These are phyloP conservation scores for Chrysanthemum seticuspe DNA, from an alignment of 129 eudicot species.

Conservation along the genomic window DNA sequence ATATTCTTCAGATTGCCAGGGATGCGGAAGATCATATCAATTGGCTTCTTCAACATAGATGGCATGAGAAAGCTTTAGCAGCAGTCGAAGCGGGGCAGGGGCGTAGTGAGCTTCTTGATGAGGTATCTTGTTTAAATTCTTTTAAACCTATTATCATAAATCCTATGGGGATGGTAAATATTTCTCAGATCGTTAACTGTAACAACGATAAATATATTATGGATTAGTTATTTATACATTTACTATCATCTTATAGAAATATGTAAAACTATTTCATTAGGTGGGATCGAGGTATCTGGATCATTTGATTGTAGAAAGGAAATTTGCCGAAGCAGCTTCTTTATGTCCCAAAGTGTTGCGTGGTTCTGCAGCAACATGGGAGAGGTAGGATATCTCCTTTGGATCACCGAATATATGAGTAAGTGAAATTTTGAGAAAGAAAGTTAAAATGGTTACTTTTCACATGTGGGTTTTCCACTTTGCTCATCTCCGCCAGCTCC, in stretches of 20 bases:
- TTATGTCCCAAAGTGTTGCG: slow-evolving; percentile 91
- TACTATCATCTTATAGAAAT: not conserved
- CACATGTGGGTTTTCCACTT: slow-evolving; percentile 96
- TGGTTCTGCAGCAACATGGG: slow-evolving; percentile 97
- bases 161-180: too few relatives aligned
- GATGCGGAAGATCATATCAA: slow-evolving; percentile 96
- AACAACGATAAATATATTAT: not conserved
- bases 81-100: slow-evolving; percentile 97
- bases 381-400: slow-evolving; percentile 50
- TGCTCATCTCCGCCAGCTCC: slow-evolving; percentile 99
- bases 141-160: too few relatives aligned
- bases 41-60: slow-evolving; percentile 97
- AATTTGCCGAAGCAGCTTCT: slow-evolving; percentile 95
- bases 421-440: slow-evolving; percentile 9
- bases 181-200: not conserved
- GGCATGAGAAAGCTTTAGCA: slow-evolving; percentile 94
- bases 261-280: slow-evolving; percentile 33
- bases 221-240: not conserved
- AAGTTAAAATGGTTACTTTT: slow-evolving; percentile 26
- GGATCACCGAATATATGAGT: slow-evolving; percentile 1
- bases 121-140: slow-evolving; percentile 58
- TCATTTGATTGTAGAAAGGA: slow-evolving; percentile 92
- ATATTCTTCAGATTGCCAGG: slow-evolving; percentile 43
- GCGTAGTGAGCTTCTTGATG: slow-evolving; percentile 83
- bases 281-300: slow-evolving; percentile 94